Evolutionary conservation across 371 early-diverging fungal genomes (phyloP), one percentile per base, ranked within the genome.

Genomic region (Rhizopus delemar): DNA sequence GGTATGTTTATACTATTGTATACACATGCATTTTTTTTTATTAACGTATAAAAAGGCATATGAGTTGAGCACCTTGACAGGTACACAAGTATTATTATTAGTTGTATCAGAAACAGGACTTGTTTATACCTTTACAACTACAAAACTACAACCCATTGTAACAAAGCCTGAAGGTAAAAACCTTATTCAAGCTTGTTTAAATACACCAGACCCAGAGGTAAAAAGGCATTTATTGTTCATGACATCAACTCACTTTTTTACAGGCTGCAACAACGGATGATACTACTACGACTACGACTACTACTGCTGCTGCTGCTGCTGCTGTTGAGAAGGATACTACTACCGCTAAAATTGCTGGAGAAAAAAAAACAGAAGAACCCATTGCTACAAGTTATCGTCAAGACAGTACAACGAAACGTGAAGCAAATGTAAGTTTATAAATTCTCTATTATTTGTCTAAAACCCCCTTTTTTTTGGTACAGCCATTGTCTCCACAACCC

Each of bases 41-140:
- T 31, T 59, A 41, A 11, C 3, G 6, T 6, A 8, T 38, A 52
- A 41, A 43, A 61, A 94, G 90, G 99, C 99, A 12, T 97, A 93
- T 66, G 99, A 99, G 74, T 83, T 99, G 15, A 90, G 90, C 69
- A 93, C 96, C 1, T 80, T 99, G 65, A 99, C 99, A 8, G 98
- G 98, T 45, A 96, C 98, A 2, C 95, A 99, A 73, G 95, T 99
- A 39, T 82, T 99, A 53, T 79, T 99, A 49, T 72, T 99, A 36
- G 93, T 99, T 4, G 98, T 98, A n/a, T 94, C 96, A 4, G 99
- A 96, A 71, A 97, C 96, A 33, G 98, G 99, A 22, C 90, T 97
- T 57, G 99, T 99, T 8, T 99, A 98, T 75, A 97, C 99, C 4
- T 99, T 97, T 74, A 97, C 99, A 7, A 98, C 99, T 8, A 91